Conservation (phyloP, 2,329 filamentous ascomycete genomes). For the Alternaria hordeiaustralica region DNA sequence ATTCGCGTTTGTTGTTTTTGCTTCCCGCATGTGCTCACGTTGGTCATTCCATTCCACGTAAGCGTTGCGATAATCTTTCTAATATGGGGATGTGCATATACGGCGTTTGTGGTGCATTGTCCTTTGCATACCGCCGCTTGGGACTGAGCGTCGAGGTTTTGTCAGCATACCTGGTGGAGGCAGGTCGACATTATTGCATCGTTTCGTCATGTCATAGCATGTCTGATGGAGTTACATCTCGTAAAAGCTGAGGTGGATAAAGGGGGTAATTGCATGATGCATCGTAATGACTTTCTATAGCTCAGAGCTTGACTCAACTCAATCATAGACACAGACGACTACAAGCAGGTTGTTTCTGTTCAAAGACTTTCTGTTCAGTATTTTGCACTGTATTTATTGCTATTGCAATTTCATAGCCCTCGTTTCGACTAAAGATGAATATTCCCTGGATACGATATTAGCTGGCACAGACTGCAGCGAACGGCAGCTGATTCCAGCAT, state of each 20-base stretch:
- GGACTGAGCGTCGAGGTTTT: conserved; percentile 21
- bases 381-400: neutral
- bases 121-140: conserved; percentile 26
- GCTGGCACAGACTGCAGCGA: neutral
- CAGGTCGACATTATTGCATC: conserved; percentile 10
- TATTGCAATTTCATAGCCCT: neutral
- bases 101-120: conserved; percentile 21
- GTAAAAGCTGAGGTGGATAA: neutral
- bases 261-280: neutral
- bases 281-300: neutral
- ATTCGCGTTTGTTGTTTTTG: neutral
- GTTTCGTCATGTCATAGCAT: conserved; percentile 9
- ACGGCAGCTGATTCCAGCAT: neutral
- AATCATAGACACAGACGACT: neutral
- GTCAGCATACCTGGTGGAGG: conserved; percentile 5
- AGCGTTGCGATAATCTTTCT: conserved; percentile 22
- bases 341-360: neutral
- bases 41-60: conserved; percentile 1
- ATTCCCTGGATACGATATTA: neutral
- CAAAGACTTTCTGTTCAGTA: neutral
- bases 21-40: neutral
- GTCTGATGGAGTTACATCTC: neutral
- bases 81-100: conserved; percentile 22
- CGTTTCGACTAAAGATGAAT: neutral
- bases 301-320: neutral